phyloP scores from a whole-genome alignment of 1,284 basidiomycete species.

The Malassezia equina region DNA sequence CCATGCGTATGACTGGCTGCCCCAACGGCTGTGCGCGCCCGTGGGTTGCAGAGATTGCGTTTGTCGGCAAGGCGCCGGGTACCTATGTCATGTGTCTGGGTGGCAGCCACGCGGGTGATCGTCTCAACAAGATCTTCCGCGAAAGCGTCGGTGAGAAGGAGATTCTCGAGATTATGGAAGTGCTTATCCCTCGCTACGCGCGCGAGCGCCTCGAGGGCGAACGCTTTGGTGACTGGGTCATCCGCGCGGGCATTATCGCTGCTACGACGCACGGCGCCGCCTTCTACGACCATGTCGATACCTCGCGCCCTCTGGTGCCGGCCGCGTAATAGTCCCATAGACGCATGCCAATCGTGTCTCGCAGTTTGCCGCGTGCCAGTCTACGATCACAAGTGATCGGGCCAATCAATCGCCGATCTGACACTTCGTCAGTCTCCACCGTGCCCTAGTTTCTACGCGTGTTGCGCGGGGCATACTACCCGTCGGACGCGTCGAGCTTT shows the following conservation, averaged over 20 bases:
- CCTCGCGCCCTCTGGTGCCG: not conserved
- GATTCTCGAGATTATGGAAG: slow-evolving; percentile 75
- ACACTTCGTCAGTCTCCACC: not conserved
- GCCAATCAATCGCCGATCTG: not conserved
- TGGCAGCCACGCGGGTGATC: slow-evolving; percentile 83
- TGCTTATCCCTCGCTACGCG: slow-evolving; percentile 89
- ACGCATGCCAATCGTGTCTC: not conserved
- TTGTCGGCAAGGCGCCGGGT: slow-evolving; percentile 91
- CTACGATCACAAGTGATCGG: not conserved
- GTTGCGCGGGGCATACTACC: not conserved
- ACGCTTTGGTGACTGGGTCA: slow-evolving; percentile 88
- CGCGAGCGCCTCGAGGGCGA: slow-evolving; percentile 79
- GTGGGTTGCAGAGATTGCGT: slow-evolving; percentile 89
- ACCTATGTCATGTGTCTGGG: slow-evolving; percentile 90
- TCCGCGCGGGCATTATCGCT: slow-evolving; percentile 50
- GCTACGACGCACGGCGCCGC: slow-evolving; percentile 33
- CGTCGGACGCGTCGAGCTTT: not conserved
- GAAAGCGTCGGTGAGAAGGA: slow-evolving; percentile 84
- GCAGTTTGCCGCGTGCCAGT: not conserved
- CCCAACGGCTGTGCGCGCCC: slow-evolving; percentile 55
- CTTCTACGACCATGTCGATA: slow-evolving; percentile 37
- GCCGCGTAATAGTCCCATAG: not conserved
- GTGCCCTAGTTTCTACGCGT: not conserved
- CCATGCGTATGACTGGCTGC: slow-evolving; percentile 74
- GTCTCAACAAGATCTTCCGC: slow-evolving; percentile 86